Conservation (phyloP, 495 filamentous ascomycete species). For the Penicillium coffeae region DNA sequence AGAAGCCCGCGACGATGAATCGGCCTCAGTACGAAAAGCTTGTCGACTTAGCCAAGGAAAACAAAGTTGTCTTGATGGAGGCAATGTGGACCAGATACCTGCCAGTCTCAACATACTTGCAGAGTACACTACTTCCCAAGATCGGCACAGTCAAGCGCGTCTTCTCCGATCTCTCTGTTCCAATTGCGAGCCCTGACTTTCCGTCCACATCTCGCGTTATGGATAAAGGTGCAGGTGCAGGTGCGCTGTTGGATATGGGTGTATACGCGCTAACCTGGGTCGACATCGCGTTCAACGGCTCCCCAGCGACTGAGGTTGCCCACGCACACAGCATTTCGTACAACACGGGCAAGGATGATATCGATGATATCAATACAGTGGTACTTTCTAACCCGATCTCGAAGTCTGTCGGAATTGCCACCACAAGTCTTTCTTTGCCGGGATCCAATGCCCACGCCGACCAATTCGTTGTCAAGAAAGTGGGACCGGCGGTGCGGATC, state of each 20-base stretch:
- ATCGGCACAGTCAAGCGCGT: conserved; percentile 6
- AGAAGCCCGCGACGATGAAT: conserved; percentile 9
- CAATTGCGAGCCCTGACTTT: conserved; percentile 4
- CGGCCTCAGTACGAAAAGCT: conserved; percentile 1
- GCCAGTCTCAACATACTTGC: conserved; percentile 5
- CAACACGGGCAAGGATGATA: neutral
- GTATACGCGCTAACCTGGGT: conserved; percentile 9
- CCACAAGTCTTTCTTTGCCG: conserved; percentile 3
- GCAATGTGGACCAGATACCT: conserved; percentile 10
- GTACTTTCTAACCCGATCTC: neutral
- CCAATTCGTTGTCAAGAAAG: conserved; percentile 2
- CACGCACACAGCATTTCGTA: conserved; percentile 4
- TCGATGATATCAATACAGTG: conserved; percentile 8
- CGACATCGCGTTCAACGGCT: conserved; percentile 8
- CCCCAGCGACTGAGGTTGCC: conserved; percentile 2
- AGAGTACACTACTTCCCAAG: conserved; percentile 4
- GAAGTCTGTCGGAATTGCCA: conserved; percentile 6
- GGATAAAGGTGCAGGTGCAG: conserved; percentile 5
- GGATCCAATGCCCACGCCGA: conserved; percentile 3
- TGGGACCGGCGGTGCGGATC: conserved; percentile 5
- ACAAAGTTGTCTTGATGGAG: conserved; percentile 7
- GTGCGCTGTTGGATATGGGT: conserved; percentile 7
- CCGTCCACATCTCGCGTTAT: conserved; percentile 1
- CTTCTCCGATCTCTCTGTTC: conserved; percentile 3
- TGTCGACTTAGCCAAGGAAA: conserved; percentile 4